Conservation (phyloP, 2,329 filamentous ascomycete species). For the Pseudovirgaria hyperparasitica region DNA sequence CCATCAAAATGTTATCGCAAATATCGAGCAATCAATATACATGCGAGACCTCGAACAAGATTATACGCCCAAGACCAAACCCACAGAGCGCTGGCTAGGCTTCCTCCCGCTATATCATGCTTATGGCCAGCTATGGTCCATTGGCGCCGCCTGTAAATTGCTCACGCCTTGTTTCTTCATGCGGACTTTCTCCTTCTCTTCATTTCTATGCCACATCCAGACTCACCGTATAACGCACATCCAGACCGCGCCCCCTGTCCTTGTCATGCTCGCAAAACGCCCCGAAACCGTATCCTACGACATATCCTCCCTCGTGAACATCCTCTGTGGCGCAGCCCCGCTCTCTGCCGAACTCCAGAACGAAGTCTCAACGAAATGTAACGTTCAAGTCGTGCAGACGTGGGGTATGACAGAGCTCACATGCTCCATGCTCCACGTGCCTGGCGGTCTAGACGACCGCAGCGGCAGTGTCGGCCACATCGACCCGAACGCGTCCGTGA, state of each 20-base stretch:
- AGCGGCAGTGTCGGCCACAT: slow-evolving; percentile 23
- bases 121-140: slow-evolving; percentile 30
- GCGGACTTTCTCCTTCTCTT: slow-evolving; percentile 23
- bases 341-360: slow-evolving; percentile 25
- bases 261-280: slow-evolving; percentile 25
- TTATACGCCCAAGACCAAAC: slow-evolving; percentile 10
- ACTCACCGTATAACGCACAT: slow-evolving; percentile 25
- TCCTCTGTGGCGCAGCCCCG: slow-evolving; percentile 26
- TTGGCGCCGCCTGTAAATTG: slow-evolving; percentile 21
- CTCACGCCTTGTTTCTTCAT: slow-evolving; percentile 25
- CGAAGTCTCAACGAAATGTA: slow-evolving; percentile 21
- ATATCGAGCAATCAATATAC: slow-evolving; percentile 24
- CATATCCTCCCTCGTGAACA: slow-evolving; percentile 18
- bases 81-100: slow-evolving; percentile 21
- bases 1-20: slow-evolving; percentile 30
- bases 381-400: slow-evolving; percentile 26
- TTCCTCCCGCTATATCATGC: slow-evolving; percentile 22
- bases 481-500: slow-evolving; percentile 23
- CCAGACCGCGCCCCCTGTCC: slow-evolving; percentile 26
- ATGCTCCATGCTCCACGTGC: slow-evolving; percentile 23
- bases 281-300: slow-evolving; percentile 21
- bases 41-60: slow-evolving; percentile 23
- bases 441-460: slow-evolving; percentile 19
- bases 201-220: slow-evolving; percentile 21
- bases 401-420: slow-evolving; percentile 28